Conservation (phyloP, 192 early-diverging fungal genomes). For the Backusella macrospora region DNA sequence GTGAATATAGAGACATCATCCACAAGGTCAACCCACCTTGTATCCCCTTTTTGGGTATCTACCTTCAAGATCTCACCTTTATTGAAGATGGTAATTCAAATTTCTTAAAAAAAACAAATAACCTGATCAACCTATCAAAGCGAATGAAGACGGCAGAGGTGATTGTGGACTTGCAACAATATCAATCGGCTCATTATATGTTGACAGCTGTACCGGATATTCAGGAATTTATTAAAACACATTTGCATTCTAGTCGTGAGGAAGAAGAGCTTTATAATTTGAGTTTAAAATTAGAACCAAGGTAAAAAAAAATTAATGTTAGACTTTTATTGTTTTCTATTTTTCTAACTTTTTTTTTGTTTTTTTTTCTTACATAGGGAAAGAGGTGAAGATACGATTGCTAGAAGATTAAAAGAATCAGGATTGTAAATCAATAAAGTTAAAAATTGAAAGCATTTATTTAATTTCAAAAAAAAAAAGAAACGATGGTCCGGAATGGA, state of each 20-base stretch:
- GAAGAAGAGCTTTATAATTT: slow-evolving; percentile 78
- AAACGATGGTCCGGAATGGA: neutral
- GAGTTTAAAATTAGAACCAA: slow-evolving; percentile 80
- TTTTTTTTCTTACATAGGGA: slow-evolving; percentile 46
- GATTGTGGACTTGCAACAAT: slow-evolving; percentile 87
- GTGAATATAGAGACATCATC: slow-evolving; percentile 77
- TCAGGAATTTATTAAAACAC: slow-evolving; percentile 74
- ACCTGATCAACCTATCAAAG: slow-evolving; percentile 91
- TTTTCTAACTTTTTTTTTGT: neutral
- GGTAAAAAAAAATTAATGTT: slow-evolving; percentile 36
- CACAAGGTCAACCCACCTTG: slow-evolving; percentile 76
- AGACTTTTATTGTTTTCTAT: neutral
- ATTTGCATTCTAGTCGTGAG: slow-evolving; percentile 68
- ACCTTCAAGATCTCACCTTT: slow-evolving; percentile 86
- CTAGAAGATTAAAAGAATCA: slow-evolving; percentile 70
- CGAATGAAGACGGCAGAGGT: slow-evolving; percentile 85
- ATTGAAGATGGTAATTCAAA: slow-evolving; percentile 89
- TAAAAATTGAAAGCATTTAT: neutral
- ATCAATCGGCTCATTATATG: slow-evolving; percentile 80
- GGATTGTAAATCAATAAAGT: slow-evolving; percentile 49
- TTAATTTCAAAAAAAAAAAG: neutral
- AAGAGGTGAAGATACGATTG: slow-evolving; percentile 74
- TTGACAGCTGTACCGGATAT: slow-evolving; percentile 80
- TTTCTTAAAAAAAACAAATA: slow-evolving; percentile 58
- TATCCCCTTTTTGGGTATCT: slow-evolving; percentile 83